Evolutionary conservation across 2,329 filamentous ascomycete species (phyloP), one percentile per base, ranked within the genome.

Genomic region (Penicillium corylophilum): DNA sequence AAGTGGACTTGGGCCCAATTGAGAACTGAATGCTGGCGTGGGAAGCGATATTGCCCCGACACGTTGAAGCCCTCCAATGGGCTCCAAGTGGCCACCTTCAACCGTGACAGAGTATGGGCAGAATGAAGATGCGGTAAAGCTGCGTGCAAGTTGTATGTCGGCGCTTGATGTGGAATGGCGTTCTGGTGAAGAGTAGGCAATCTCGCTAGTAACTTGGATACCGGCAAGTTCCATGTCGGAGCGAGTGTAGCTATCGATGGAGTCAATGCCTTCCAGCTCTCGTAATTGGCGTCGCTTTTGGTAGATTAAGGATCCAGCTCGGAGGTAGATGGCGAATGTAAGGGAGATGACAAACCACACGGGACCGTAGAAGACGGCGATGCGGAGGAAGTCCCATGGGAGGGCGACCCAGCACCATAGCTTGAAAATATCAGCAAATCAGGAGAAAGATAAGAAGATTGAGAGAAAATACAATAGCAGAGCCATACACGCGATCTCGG

Each of bases 371-470:
- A 92, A 93, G 24, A 84, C 81, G 3, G 82, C 82, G 51, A 94
- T 84, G 35, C 89, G 85, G 69, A 89, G 82, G 51, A 85, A 80
- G 50, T 89, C 86, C 81, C 86, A 91, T 4, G 82, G 71, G 2
- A 74, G 65, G 2, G 79, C 74, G 16, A 94, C 78, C 89, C 89
- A 94, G 67, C 90, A 95, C 90, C 89, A 95, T 20, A 94, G 71
- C 77, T 81, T 20, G 36, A 20, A 18, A 18, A 7, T 3, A 50
- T 40, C n/a, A n/a, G n/a, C 22, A 35, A 12, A 16, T 10, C 46
- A 22, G 26, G 15, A 24, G 20, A 35, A 18, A 9, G 29, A 28
- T 18, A 15, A 33, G 33, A 7, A 10, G 4, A 10, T 9, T 20
- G 9, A 7, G 10, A 10, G 43, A 26, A 62, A 74, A 64, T 70